Percentiles rank a stretch among this genome's conserved stretches.
These are phyloP conservation scores for Trifolium dubium DNA, from an alignment of 306 rosid genomes.

Conservation along the genomic window DNA sequence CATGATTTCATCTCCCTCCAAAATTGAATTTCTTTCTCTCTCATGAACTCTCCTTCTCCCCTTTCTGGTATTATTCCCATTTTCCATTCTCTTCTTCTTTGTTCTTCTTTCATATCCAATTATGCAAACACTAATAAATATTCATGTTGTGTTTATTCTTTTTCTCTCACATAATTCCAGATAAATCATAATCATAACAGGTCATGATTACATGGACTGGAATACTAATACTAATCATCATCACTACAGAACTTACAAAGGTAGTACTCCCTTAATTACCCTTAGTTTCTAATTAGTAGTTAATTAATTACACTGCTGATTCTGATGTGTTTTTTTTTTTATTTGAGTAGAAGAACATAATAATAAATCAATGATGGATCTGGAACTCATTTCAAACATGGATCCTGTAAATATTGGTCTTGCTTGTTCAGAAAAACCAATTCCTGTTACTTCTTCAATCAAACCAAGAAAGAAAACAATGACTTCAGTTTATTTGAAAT, in stretches of 20 bases:
- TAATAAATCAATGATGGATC: slow-evolving; percentile 70
- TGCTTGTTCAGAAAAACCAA: slow-evolving; percentile 71
- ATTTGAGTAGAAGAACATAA: slow-evolving; percentile 64
- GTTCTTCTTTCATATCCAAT: neutral
- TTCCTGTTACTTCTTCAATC: slow-evolving; percentile 53
- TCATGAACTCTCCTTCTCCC: slow-evolving; percentile 26
- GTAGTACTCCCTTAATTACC: slow-evolving; percentile 11
- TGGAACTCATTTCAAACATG: slow-evolving; percentile 63
- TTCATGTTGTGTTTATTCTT: slow-evolving; percentile 7
- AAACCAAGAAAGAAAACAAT: slow-evolving; percentile 94
- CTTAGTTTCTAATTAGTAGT: neutral
- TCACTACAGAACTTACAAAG: slow-evolving; percentile 71
- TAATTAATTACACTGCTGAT: neutral
- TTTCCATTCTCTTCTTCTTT: slow-evolving; percentile 17
- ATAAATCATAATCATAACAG: slow-evolving; percentile 46
- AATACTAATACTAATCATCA: slow-evolving; percentile 44
- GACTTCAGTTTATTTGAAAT: slow-evolving; percentile 95
- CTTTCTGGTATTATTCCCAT: slow-evolving; percentile 26
- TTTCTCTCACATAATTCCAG: slow-evolving; percentile 41
- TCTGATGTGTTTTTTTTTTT: slow-evolving; percentile 12
- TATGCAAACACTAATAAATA: neutral
- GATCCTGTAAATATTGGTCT: slow-evolving; percentile 70
- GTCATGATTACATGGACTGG: slow-evolving; percentile 82
- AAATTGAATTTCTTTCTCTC: slow-evolving; percentile 24
- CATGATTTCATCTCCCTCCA: slow-evolving; percentile 43